A percentile compares a stretch with the other conserved stretches of the same genome.
Evolutionary conservation across 176 grass and related monocot genomes (phyloP).

Genomic region (Calamus simplicifolius): DNA sequence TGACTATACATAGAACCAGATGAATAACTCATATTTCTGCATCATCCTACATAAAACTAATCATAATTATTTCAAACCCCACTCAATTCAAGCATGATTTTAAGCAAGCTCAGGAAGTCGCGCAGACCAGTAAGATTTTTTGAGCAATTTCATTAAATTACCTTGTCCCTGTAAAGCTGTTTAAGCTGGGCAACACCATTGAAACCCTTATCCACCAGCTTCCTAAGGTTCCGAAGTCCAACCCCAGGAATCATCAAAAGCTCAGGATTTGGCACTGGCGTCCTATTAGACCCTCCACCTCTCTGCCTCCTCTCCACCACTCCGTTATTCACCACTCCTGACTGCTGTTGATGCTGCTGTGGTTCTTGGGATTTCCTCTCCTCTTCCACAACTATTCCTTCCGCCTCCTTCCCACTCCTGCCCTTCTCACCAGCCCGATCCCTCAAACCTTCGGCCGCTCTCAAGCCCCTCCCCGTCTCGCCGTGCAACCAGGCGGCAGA

Average conservation of each 20-base stretch:
- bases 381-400: not conserved
- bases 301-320: slow-evolving; percentile 41
- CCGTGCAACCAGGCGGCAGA: not conserved
- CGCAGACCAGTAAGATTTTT: no score
- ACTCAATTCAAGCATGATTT: no score
- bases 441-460: not conserved
- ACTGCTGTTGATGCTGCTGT: no score
- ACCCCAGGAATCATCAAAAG: slow-evolving; percentile 65
- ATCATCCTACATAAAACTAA: no score
- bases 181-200: slow-evolving; percentile 66
- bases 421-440: not conserved
- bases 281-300: slow-evolving; percentile 20
- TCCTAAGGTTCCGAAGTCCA: slow-evolving; percentile 69
- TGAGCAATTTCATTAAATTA: slow-evolving; percentile 4
- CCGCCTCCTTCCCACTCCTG: no score
- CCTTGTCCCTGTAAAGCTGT: slow-evolving; percentile 82
- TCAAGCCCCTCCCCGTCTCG: not conserved
- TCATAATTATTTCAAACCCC: no score
- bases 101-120: no score
- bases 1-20: no score
- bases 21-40: no score
- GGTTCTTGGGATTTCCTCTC: not conserved
- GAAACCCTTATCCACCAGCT: slow-evolving; percentile 84
- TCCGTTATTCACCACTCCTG: no score
- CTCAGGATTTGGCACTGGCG: slow-evolving; percentile 32